Conservation (phyloP, 495 filamentous ascomycete species). For the Alectoria sarmentosa region DNA sequence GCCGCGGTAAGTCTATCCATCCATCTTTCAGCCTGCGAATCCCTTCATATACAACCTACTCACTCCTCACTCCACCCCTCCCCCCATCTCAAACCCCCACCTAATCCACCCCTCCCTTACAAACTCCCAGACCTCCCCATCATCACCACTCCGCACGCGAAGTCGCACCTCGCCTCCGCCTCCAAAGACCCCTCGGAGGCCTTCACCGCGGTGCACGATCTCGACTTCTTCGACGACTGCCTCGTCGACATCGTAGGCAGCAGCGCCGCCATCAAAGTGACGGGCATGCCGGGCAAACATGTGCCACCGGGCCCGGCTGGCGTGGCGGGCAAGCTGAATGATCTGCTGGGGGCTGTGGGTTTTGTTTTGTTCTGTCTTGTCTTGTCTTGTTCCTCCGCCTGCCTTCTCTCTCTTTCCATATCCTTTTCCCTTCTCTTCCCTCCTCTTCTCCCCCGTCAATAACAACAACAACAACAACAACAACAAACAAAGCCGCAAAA, state of each 20-base stretch:
- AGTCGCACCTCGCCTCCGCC: conserved; percentile 39
- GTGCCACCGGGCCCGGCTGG: conserved; percentile 45
- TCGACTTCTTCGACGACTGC: conserved; percentile 50
- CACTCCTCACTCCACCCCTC: background rate
- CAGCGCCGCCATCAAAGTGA: conserved; percentile 45
- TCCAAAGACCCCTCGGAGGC: conserved; percentile 36
- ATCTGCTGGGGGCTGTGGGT: conserved; percentile 51
- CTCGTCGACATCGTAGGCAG: conserved; percentile 40
- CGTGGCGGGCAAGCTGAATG: conserved; percentile 43
- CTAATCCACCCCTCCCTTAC: background rate
- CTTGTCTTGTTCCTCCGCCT: background rate
- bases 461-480: background rate
- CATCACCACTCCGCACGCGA: conserved; percentile 59
- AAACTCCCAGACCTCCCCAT: conserved; percentile 43
- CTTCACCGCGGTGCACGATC: conserved; percentile 47
- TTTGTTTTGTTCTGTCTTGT: background rate
- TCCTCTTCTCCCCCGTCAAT: background rate
- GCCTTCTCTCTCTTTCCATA: background rate
- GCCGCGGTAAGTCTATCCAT: conserved; percentile 28
- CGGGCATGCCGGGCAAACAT: conserved; percentile 65
- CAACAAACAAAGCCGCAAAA: background rate
- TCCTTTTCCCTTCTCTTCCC: too few relatives aligned
- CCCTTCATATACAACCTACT: background rate
- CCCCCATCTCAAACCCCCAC: background rate
- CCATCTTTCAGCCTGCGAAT: background rate